Base-by-base conservation (phyloP, 2,329 filamentous ascomycete genomes). In the Aspergillus candidus region DNA sequence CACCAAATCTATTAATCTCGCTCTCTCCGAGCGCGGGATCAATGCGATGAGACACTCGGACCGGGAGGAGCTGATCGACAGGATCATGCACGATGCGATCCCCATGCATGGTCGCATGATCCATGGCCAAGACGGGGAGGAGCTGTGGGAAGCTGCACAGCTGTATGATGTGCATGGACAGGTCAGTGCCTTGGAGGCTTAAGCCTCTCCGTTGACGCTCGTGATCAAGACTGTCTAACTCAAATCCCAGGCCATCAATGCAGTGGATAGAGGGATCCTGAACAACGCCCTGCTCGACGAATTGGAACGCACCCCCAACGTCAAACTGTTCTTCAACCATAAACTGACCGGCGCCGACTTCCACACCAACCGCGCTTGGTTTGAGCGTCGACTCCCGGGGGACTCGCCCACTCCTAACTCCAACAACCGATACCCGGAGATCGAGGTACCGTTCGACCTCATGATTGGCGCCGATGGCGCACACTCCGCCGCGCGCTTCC, bases 31-130 rank as follows among this genome's bases (percentile, higher is more conserved):
- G 64, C 82, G 93, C 46, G 93, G 93, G 29, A 90, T 97, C 64
- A 86, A 93, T 65, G 87, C 91, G 15, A 83, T 98, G 69, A 78
- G 79, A 41, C 74, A 86, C 55, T 80, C 86, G 1, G 79, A 80
- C 18, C 77, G 82, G 29, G 70, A 79, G 3, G 76, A 74, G 3
- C 76, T 97, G 31, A 72, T 95, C 29, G 76, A 90, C 11, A 75
- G 82, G 55, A 80, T 97, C 29, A 75, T 95, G 57, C 72, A 72
- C 1, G 80, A 84, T 40, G 91, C 90, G 0, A 88, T 97, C 47
- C 90, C 91, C 10, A 96, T 98, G 89, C 76, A 85, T 63, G 93
- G 90, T 11, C 87, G 93, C 18, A 98, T 98, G 93, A 94, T 98
- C 51, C 93, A 98, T 61, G 82, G 88, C 30, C 75, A 73, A 56